phyloP scores from a whole-genome alignment of 148 eudicot species.

The Bassia scoparia region DNA sequence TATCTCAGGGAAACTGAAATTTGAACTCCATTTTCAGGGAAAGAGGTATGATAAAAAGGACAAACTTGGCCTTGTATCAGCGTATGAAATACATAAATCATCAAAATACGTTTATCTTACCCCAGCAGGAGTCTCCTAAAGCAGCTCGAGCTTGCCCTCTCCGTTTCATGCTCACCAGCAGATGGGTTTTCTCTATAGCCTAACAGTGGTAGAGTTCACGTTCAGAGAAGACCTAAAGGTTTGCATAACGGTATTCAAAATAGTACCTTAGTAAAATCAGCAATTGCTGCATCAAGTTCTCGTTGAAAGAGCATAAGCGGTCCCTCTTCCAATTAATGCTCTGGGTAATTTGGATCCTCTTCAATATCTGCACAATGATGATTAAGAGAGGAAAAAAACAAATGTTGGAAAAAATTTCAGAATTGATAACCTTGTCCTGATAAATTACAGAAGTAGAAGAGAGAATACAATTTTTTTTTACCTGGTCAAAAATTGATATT shows the following conservation, averaged over 20 bases:
- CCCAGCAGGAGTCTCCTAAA: slow-evolving; percentile 77
- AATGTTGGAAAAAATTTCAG: background rate
- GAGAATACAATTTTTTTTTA: slow-evolving; percentile 26
- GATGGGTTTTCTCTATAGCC: slow-evolving; percentile 80
- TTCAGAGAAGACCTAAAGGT: background rate
- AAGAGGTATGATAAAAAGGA: too few species aligned
- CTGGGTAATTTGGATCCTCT: slow-evolving; percentile 90
- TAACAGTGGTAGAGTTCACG: slow-evolving; percentile 15
- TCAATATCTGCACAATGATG: slow-evolving; percentile 54
- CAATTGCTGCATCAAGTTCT: slow-evolving; percentile 90
- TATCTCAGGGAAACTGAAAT: too few species aligned
- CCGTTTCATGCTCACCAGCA: slow-evolving; percentile 98
- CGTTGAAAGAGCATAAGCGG: slow-evolving; percentile 96
- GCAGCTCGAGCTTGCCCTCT: slow-evolving; percentile 99
- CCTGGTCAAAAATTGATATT: slow-evolving; percentile 86
- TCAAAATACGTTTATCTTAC: slow-evolving; percentile 33
- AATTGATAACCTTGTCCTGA: background rate
- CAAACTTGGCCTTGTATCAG: too few species aligned
- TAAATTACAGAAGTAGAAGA: background rate
- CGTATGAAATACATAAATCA: slow-evolving; percentile 5
- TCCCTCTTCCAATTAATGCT: slow-evolving; percentile 98
- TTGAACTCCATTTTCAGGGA: too few species aligned
- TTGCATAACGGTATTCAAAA: slow-evolving; percentile 8
- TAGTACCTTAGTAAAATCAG: slow-evolving; percentile 85
- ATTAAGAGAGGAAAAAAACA: background rate